These are phyloP conservation scores for Graphium sp. DNA, from an alignment of 2,329 filamentous ascomycete species.

Conservation along the genomic window DNA sequence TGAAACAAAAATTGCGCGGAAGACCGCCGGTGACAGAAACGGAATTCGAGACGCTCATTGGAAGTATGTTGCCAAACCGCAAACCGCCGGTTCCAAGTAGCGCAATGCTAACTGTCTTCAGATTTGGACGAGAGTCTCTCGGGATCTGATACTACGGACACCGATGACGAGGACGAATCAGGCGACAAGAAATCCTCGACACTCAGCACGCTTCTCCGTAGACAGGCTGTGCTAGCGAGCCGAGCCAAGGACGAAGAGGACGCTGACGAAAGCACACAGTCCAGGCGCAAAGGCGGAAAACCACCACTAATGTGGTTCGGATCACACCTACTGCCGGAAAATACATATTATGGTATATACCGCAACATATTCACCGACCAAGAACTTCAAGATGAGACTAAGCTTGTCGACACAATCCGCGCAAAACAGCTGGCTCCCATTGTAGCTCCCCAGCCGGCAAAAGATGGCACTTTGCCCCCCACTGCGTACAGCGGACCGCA, in stretches of 20 bases:
- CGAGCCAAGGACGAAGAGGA: slow-evolving; percentile 32
- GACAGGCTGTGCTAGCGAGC: slow-evolving; percentile 55
- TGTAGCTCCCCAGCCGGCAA: slow-evolving; percentile 31
- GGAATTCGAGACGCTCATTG: slow-evolving; percentile 78
- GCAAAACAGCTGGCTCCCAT: slow-evolving; percentile 62
- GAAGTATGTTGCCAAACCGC: slow-evolving; percentile 12
- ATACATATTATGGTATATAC: slow-evolving; percentile 75
- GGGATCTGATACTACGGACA: slow-evolving; percentile 62
- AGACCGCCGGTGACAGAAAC: slow-evolving; percentile 53
- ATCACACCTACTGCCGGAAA: slow-evolving; percentile 56
- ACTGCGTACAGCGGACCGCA: slow-evolving; percentile 56
- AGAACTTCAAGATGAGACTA: slow-evolving; percentile 47
- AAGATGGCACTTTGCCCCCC: slow-evolving; percentile 38
- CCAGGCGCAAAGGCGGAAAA: slow-evolving; percentile 41
- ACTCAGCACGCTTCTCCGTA: slow-evolving; percentile 62
- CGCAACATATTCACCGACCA: slow-evolving; percentile 58
- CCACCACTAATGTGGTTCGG: slow-evolving; percentile 74
- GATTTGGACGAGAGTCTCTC: slow-evolving; percentile 85
- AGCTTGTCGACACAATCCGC: slow-evolving; percentile 50
- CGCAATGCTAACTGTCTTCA: background rate
- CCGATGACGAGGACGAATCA: slow-evolving; percentile 47
- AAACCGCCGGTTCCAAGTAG: background rate
- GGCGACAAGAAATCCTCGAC: slow-evolving; percentile 48
- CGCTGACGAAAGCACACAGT: slow-evolving; percentile 19
- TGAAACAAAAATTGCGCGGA: slow-evolving; percentile 78